A percentile compares a stretch with the other conserved stretches of the same genome.
Conservation (phyloP, 179 eudicot genomes). For the Corrigiola litoralis region DNA sequence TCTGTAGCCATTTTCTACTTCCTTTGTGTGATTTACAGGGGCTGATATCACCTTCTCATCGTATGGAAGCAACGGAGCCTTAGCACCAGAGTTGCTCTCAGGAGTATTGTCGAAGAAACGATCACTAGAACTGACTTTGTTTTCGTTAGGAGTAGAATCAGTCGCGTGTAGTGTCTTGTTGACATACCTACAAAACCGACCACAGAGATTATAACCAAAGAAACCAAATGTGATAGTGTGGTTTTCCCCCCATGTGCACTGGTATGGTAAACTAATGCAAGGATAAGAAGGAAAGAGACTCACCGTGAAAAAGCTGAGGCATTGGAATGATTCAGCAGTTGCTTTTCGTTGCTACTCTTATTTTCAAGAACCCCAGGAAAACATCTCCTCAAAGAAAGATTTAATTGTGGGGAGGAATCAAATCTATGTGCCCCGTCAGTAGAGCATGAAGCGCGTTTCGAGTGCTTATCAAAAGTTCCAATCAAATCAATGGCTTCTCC, state of each 20-base stretch:
- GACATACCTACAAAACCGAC: conserved; percentile 49
- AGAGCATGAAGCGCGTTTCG: conserved; percentile 22
- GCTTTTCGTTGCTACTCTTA: conserved; percentile 21
- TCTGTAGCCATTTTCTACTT: conserved; percentile 28
- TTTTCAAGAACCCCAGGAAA: conserved; percentile 15
- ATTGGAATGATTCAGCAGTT: conserved; percentile 31
- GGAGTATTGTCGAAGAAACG: conserved; percentile 29
- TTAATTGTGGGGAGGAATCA: conserved; percentile 30
- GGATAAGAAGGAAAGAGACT: conserved; percentile 20
- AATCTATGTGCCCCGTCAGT: conserved; percentile 27
- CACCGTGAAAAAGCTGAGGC: conserved; percentile 55
- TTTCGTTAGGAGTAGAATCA: conserved; percentile 30
- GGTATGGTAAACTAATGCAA: no score
- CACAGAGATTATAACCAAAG: no score
- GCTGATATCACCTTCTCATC: conserved; percentile 24
- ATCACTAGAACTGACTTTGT: conserved; percentile 24
- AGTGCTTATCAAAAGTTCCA: conserved; percentile 49
- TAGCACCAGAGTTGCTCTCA: conserved; percentile 29
- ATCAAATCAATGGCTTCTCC: conserved; percentile 74
- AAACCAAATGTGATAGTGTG: no score
- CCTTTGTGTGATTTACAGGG: conserved; percentile 26
- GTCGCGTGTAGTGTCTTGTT: conserved; percentile 36
- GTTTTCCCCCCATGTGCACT: no score
- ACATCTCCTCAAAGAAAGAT: conserved; percentile 40
- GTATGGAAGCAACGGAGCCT: conserved; percentile 22